phyloP scores from a whole-genome alignment of 2,329 filamentous ascomycete genomes.

The Ophiostoma sp. region DNA sequence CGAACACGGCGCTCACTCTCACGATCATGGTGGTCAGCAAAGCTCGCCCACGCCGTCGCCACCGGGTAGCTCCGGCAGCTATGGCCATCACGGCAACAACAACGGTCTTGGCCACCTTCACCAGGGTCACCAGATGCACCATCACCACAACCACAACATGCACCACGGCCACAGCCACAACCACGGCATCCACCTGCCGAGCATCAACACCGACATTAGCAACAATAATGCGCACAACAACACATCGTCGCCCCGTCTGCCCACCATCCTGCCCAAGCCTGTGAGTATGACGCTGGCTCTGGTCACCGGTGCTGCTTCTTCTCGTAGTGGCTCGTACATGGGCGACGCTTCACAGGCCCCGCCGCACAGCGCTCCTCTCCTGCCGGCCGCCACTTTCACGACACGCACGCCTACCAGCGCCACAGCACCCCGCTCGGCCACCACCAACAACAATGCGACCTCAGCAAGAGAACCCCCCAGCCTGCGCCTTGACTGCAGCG shows the following conservation, averaged over 20 bases:
- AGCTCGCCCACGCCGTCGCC: constrained; percentile 50
- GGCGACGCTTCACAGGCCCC: constrained; percentile 30
- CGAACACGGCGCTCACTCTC: constrained; percentile 46
- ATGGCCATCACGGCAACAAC: constrained; percentile 35
- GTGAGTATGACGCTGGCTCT: constrained; percentile 49
- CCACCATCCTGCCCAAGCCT: constrained; percentile 68
- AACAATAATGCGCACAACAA: constrained; percentile 38
- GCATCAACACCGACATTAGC: constrained; percentile 43
- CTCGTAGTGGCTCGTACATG: constrained; percentile 44
- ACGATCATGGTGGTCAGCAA: no score
- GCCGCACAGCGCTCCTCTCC: constrained; percentile 45
- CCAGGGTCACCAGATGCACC: constrained; percentile 28
- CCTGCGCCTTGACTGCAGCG: constrained; percentile 62
- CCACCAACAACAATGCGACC: constrained; percentile 32
- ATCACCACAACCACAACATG: constrained; percentile 49
- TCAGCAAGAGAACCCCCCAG: constrained; percentile 36
- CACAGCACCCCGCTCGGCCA: constrained; percentile 41
- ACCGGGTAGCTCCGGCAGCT: constrained; percentile 47
- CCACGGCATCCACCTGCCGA: constrained; percentile 54
- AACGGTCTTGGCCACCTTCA: neutral
- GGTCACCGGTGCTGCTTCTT: constrained; percentile 21
- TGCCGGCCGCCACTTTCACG: constrained; percentile 45
- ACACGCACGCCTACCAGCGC: constrained; percentile 39
- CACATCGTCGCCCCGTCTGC: constrained; percentile 52
- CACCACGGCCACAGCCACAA: constrained; percentile 38